A percentile compares a stretch with the other conserved stretches of the same genome.
phyloP scores from a whole-genome alignment of 2,329 filamentous ascomycete species.

The Trichocomaceae sp. region DNA sequence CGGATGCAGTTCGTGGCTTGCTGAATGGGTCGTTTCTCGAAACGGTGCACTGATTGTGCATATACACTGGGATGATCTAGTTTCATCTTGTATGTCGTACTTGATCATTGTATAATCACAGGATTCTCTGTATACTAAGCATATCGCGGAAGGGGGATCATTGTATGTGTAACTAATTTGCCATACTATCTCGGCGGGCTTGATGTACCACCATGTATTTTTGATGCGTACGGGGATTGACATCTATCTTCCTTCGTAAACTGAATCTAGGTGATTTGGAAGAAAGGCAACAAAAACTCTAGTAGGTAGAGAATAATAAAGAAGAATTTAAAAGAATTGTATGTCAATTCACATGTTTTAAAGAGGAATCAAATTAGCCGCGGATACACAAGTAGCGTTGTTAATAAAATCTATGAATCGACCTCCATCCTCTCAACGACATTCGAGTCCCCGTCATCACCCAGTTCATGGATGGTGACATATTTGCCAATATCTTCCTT shows the following conservation, averaged over 20 bases:
- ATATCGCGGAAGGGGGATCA: too few species aligned
- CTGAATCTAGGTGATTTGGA: not conserved
- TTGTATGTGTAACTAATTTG: too few species aligned
- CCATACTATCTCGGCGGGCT: too few species aligned
- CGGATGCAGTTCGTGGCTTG: conserved; percentile 31
- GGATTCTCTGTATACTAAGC: too few species aligned
- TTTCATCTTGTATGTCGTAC: not conserved
- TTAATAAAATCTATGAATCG: conserved; percentile 30
- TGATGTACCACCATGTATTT: too few species aligned
- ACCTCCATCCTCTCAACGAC: conserved; percentile 61
- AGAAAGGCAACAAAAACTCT: not conserved
- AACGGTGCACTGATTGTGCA: not conserved
- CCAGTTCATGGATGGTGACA: conserved; percentile 81
- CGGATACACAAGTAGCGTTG: not conserved
- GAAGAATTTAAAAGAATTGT: not conserved
- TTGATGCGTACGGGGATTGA: too few species aligned
- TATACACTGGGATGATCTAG: not conserved
- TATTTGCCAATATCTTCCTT: conserved; percentile 93
- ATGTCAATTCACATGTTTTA: not conserved
- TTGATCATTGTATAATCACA: not conserved
- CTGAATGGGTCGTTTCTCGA: conserved; percentile 14
- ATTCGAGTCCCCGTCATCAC: conserved; percentile 56
- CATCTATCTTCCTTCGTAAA: not conserved
- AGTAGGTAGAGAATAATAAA: not conserved
- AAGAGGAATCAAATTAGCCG: not conserved